Evolutionary conservation across 1,139 yeast genomes (phyloP), one percentile per base, ranked within the genome.

Genomic region (Zygotorulaspora mrakii): DNA sequence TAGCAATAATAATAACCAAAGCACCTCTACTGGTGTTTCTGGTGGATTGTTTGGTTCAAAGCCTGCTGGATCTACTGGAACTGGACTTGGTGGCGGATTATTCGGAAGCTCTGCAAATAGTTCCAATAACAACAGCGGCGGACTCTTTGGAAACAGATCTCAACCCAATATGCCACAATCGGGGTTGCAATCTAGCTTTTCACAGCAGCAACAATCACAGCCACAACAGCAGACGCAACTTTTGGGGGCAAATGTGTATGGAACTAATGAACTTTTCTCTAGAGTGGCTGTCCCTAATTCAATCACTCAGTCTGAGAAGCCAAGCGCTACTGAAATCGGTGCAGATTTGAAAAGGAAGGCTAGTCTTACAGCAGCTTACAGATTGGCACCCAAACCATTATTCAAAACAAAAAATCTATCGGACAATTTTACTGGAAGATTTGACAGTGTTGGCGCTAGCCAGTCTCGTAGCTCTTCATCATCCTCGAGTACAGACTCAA

Each of bases 171-270:
- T 22, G 14, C 47, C 34, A 29, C 43, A 24, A 11, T 21, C 18
- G 2, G 43, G 40, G 2, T 31, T 34, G 16, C 45, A 37, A 21
- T 37, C 35, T 1, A 25, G 31, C n/a, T 31, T 34, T 2, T 48
- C 42, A 16, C 43, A 39, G 6, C 58, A 49, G 34, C 61, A 50
- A 36, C 57, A 52, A 23, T 56, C 48, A 32, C n/a, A n/a, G n/a
- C n/a, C n/a, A n/a, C n/a, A n/a, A n/a, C n/a, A n/a, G n/a, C n/a
- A n/a, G n/a, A n/a, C n/a, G n/a, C n/a, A 40, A 24, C 13, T 7
- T 7, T n/a, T n/a, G 34, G 44, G 37, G 26, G 68, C 47, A 83
- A n/a, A 83, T 57, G 91, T 94, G 30, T 83, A 81, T 59, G 89
- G 91, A 2, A 71, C 71, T 48, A 81, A 79, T 57, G 86, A 86